Evolutionary conservation across 495 filamentous ascomycete species (phyloP).

Genomic region (Penicillium desertorum): DNA sequence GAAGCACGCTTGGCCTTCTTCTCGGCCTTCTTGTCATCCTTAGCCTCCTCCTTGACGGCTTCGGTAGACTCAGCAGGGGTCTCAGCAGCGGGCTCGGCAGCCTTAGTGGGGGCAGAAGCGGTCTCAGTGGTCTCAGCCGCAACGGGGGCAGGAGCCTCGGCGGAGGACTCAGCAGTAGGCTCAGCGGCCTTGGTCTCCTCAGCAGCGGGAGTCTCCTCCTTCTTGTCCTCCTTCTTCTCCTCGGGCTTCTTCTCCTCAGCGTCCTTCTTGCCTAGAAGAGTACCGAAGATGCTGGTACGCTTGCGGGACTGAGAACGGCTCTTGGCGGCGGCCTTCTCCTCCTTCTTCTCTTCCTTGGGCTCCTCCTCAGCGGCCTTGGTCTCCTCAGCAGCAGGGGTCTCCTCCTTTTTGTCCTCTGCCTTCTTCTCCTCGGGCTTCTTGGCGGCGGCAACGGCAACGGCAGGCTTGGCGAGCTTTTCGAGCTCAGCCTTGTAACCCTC

Average conservation of each 20-base stretch:
- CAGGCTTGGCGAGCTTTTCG: conserved; percentile 60
- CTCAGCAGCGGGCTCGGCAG: conserved; percentile 22
- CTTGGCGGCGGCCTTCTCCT: conserved; percentile 50
- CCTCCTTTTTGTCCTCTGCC: conserved; percentile 53
- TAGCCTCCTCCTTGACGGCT: conserved; percentile 32
- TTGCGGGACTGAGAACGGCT: conserved; percentile 85
- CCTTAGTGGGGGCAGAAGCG: conserved; percentile 21
- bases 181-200: conserved; percentile 28
- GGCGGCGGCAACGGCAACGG: conserved; percentile 39
- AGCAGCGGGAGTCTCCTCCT: conserved; percentile 45
- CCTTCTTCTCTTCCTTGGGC: conserved; percentile 47
- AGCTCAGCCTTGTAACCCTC: conserved; percentile 78
- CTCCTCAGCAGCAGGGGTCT: conserved; percentile 45
- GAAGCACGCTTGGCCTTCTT: conserved; percentile 53
- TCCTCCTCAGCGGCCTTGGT: conserved; percentile 39
- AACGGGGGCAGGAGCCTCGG: conserved; percentile 27
- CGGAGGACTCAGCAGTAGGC: conserved; percentile 18
- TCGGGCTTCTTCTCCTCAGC: conserved; percentile 49
- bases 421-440: conserved; percentile 57
- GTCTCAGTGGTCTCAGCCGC: conserved; percentile 31
- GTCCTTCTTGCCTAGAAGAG: conserved; percentile 72
- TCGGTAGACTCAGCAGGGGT: conserved; percentile 26
- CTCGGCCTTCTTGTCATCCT: conserved; percentile 44
- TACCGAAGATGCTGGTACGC: conserved; percentile 79
- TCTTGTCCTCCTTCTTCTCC: conserved; percentile 58